phyloP scores from a whole-genome alignment of 441 rosid genomes.

The Eutrema salsugineum region DNA sequence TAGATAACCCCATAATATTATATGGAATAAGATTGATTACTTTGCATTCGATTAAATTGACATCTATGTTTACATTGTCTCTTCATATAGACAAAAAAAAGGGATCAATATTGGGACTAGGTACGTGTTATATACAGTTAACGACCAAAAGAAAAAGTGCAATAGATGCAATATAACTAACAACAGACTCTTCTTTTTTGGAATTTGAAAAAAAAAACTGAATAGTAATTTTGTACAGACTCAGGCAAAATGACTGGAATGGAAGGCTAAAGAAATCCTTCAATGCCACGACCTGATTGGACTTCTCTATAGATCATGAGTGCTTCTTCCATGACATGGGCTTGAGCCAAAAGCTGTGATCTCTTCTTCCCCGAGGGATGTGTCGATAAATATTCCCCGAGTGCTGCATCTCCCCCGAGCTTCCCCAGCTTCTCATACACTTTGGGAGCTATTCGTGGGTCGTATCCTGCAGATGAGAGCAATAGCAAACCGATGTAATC shows the following conservation, averaged over 20 bases:
- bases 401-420: conserved; percentile 42
- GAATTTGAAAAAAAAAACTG: not conserved
- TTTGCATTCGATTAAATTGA: too few species aligned
- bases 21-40: too few species aligned
- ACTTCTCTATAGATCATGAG: conserved; percentile 60
- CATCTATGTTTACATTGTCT: too few species aligned
- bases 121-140: not conserved
- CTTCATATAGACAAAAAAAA: too few species aligned
- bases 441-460: conserved; percentile 82
- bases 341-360: conserved; percentile 65
- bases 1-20: too few species aligned
- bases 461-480: conserved; percentile 88
- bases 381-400: conserved; percentile 75
- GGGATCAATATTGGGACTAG: too few species aligned
- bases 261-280: conserved; percentile 73
- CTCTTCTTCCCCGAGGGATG: conserved; percentile 96
- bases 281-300: conserved; percentile 56
- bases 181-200: not conserved
- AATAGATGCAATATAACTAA: not conserved
- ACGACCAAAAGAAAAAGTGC: not conserved
- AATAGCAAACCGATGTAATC: conserved; percentile 56
- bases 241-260: not conserved
- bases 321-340: conserved; percentile 95
- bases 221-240: not conserved
- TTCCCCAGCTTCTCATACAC: conserved; percentile 80